Evolutionary conservation across 306 rosid genomes (phyloP).

Genomic region (Fragaria ananassa): DNA sequence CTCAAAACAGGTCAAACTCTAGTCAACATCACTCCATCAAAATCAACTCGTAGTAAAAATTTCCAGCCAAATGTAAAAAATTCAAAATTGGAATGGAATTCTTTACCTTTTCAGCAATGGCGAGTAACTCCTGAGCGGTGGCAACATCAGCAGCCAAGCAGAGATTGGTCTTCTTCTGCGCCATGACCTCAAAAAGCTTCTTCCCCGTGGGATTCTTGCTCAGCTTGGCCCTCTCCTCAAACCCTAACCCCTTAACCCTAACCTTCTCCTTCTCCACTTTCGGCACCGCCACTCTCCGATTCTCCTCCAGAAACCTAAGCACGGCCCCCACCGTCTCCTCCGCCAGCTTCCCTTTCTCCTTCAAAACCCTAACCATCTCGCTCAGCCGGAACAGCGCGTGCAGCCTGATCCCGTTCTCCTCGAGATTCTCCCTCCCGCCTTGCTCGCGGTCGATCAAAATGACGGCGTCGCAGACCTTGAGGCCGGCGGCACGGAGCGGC

Average conservation of each 20-base stretch:
- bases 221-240: constrained; percentile 67
- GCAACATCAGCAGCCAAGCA: constrained; percentile 91
- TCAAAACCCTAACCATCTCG: constrained; percentile 78
- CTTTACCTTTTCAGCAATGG: constrained; percentile 71
- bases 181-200: constrained; percentile 76
- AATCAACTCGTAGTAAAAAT: not conserved
- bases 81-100: not conserved
- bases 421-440: constrained; percentile 84
- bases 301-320: constrained; percentile 62
- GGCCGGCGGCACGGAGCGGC: constrained; percentile 67
- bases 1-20: not conserved
- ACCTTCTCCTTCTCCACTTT: constrained; percentile 26
- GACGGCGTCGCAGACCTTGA: constrained; percentile 71
- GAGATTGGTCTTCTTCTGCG: constrained; percentile 70
- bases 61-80: not conserved
- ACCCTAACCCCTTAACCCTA: constrained; percentile 44
- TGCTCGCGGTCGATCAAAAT: constrained; percentile 87
- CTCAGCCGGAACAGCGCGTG: constrained; percentile 60
- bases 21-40: not conserved
- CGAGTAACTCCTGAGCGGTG: constrained; percentile 74
- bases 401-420: constrained; percentile 61
- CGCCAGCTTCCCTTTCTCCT: constrained; percentile 66
- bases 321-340: constrained; percentile 61
- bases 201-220: constrained; percentile 81
- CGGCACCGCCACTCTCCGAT: constrained; percentile 60